Base-by-base conservation (phyloP, 495 filamentous ascomycete genomes). In the Penicillium verhagenii region DNA sequence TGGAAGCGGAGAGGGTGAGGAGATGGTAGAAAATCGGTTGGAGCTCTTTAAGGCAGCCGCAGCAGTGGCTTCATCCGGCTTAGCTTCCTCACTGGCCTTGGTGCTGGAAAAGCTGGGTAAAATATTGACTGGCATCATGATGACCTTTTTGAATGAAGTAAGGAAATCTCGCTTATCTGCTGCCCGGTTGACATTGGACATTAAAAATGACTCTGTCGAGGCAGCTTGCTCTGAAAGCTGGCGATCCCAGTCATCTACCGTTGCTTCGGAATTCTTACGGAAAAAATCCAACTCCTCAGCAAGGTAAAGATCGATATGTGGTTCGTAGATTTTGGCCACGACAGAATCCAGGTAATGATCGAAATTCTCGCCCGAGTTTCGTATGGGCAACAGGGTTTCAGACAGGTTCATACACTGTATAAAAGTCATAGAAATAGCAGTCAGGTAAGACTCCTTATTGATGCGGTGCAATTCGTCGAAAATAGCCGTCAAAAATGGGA, bases 121-220 rank as follows among this genome's bases (percentile, higher is more conserved):
- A 21, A 92, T 91, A 45, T 90, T 94, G 25, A 97, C 92, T 20
- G 95, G 95, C 85, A 96, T 91, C 89, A 97, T 96, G 58, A 99
- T 90, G 9, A 99, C 94, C 65, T 99, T 97, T 70, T 91, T 97
- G 77, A 99, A 99, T 1, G 92, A 95, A 16, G 84, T 93, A 59
- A 99, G 65, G 63, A 99, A 99, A 68, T 99, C 95, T 40, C 87
- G 85, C 69, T 99, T 99, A 64, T 94, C 95, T 2, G 90, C 93
- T 74, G 96, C 91, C 24, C 95, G 83, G 56, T 91, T 96, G 65
- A 97, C 82, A 64, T 89, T 96, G 8, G 86, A 89, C 92, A 97
- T 96, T 70, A 91, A 90, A 63, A 95, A 93, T 0, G 90, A 92
- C 68, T 97, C 93, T 14, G 88, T 89, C 5, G 88, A 88, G 28